A percentile compares a stretch with the other conserved stretches of the same genome.
Conservation (phyloP, 1,284 basidiomycete genomes). For the Leccinum pseudoinsigne region DNA sequence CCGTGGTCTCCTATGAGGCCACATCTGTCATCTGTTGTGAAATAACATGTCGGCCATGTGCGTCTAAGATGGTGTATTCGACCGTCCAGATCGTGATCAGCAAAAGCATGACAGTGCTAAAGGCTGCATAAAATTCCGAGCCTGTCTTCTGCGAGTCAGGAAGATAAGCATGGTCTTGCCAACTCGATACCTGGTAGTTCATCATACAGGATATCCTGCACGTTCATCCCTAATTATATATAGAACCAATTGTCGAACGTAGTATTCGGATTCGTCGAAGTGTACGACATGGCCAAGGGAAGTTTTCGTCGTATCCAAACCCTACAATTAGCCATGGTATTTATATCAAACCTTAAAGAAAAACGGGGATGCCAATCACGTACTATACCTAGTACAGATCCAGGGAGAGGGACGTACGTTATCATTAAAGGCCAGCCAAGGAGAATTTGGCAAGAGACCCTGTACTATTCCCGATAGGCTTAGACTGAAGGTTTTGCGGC, state of each 20-base stretch:
- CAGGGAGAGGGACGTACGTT: background rate
- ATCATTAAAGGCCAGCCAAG: background rate
- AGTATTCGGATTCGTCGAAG: background rate
- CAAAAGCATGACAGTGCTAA: constrained; percentile 8
- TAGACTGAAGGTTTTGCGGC: too few relatives aligned
- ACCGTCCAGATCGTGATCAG: constrained; percentile 1
- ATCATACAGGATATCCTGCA: constrained; percentile 2
- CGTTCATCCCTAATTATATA: background rate
- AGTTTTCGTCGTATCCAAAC: background rate
- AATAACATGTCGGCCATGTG: background rate
- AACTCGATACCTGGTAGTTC: constrained; percentile 6
- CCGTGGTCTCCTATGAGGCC: constrained; percentile 3
- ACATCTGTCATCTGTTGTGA: constrained; percentile 9
- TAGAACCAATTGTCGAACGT: background rate
- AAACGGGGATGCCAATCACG: too few relatives aligned
- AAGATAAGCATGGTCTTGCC: constrained; percentile 9
- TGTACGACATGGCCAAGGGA: background rate
- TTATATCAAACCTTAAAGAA: background rate
- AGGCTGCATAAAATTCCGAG: constrained; percentile 4
- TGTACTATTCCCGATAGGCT: background rate
- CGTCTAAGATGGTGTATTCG: background rate
- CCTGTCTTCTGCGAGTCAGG: background rate
- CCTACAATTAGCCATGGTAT: background rate
- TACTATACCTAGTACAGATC: background rate
- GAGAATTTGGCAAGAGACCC: background rate